These are phyloP conservation scores for Nannochloropsis gaditana DNA, from an alignment of 108 stramenopile genomes.

Conservation along the genomic window DNA sequence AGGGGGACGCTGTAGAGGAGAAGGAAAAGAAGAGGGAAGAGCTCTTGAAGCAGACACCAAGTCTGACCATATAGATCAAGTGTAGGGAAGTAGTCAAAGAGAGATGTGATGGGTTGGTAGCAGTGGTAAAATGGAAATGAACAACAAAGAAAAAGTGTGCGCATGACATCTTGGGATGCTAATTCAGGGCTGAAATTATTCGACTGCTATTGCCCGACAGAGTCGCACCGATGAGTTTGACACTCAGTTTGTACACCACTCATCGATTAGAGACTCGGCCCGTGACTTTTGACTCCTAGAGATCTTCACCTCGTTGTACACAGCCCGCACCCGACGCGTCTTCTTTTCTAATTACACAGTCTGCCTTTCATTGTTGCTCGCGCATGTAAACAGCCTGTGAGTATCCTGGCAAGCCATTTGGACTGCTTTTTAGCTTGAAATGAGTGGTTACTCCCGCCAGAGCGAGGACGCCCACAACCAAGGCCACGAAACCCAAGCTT, in stretches of 20 bases:
- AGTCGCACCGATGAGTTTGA: too few species aligned
- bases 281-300: too few species aligned
- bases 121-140: background rate
- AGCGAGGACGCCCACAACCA: background rate
- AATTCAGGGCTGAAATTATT: too few species aligned
- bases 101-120: background rate
- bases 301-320: too few species aligned
- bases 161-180: background rate
- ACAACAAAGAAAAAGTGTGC: background rate
- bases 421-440: background rate
- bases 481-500: slow-evolving; percentile 14
- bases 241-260: too few species aligned
- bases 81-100: background rate
- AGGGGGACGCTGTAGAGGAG: background rate
- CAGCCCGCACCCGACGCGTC: too few species aligned
- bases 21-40: background rate
- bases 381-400: slow-evolving; percentile 10
- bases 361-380: slow-evolving; percentile 7
- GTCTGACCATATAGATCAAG: background rate
- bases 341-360: background rate
- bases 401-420: background rate
- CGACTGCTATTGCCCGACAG: too few species aligned
- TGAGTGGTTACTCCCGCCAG: background rate
- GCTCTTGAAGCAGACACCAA: background rate
- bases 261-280: too few species aligned